These are phyloP conservation scores for Scenedesmus sp. DNA, from an alignment of 163 green algal genomes.

Conservation along the genomic window DNA sequence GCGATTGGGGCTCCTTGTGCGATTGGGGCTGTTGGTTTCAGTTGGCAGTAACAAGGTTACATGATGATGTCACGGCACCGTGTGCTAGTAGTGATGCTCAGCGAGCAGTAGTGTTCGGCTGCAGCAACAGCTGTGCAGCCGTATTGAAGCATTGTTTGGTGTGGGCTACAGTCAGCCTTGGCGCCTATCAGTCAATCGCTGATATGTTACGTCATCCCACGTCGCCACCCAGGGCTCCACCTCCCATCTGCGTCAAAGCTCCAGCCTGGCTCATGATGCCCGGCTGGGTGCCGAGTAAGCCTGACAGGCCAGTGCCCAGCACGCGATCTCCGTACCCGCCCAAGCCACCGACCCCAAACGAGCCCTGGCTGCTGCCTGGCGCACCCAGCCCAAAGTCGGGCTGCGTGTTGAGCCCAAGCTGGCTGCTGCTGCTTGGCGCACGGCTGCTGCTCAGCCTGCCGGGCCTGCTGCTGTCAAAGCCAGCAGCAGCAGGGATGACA, in stretches of 20 bases:
- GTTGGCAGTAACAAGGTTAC: no score
- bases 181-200: no score
- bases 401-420: slow-evolving; percentile 18
- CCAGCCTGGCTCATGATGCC: slow-evolving; percentile 5
- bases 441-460: background rate
- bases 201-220: no score
- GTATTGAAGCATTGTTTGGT: no score
- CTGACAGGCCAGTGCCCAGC: background rate
- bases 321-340: background rate
- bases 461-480: slow-evolving; percentile 3
- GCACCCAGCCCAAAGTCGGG: background rate
- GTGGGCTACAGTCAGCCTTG: no score
- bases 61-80: no score
- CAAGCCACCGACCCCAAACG: background rate
- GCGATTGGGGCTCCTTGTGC: no score
- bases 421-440: background rate
- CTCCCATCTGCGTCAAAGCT: background rate
- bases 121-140: no score
- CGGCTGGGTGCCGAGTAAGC: background rate
- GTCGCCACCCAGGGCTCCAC: no score
- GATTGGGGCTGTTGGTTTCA: no score
- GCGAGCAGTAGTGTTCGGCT: no score
- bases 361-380: background rate
- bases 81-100: no score
- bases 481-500: slow-evolving; percentile 56